Base-by-base conservation (phyloP, 2,329 filamentous ascomycete genomes). In the Pezicula carpinea region DNA sequence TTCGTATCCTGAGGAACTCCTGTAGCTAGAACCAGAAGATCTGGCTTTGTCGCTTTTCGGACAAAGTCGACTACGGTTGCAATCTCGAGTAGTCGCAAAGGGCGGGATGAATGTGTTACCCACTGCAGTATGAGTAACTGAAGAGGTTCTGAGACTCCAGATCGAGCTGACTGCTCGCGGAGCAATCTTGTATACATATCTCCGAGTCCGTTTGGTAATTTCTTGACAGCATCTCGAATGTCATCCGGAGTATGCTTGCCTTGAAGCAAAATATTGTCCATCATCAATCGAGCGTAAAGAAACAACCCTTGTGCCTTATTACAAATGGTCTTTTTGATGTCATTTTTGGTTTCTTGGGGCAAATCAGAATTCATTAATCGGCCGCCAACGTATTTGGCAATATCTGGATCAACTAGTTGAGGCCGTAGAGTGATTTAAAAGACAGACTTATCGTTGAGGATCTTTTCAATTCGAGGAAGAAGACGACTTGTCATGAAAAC, bases 401-500 rank as follows among this genome's bases (percentile, higher is more conserved):
- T 61, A 47, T 75, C 73, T 1, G 48, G 43, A 26, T 71, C 64
- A 1, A 75, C 66, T 59, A 44, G 5, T 46, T 47, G 26, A 63
- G 59, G 22, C 7, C 70, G 59, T 7, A 76, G 61, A 1, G 65
- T 59, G n/a, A 75, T 52, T 1, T 65, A 51, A 10, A 66, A 39
- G n/a, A 59, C 49, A 4, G 47, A 46, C 0, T 52, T 23, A 4
- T 53, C 46, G 23, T 61, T 59, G 6, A 74, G 53, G 1, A 54
- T 49, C 0, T 23, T 38, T 48, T 73, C 64, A 8, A 69, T 47
- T 6, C 47, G 45, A 4, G 59, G 53, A 2, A 64, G 69, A 23
- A 23, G 5, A 0, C 72, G 68, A 49, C 70, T 73, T 0, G 73
- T 74, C 4, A 73, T 60, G 0, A 73, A 21, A 0, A 75, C 50